Base-by-base conservation (phyloP, 2,329 filamentous ascomycete genomes). In the Botrytis galanthina region DNA sequence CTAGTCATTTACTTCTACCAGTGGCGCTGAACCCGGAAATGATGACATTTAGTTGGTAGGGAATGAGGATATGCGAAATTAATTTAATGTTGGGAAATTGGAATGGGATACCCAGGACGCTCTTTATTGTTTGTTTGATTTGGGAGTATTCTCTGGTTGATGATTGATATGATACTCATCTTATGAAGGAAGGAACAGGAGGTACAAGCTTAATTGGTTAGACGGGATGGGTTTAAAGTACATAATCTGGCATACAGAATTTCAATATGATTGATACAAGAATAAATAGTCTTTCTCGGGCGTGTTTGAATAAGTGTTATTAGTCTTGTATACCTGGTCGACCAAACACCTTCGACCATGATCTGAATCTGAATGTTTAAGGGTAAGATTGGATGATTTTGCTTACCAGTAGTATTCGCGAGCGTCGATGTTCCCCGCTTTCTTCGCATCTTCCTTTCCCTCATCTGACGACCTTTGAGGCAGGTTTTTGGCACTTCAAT, bases 1-100 rank as follows among this genome's bases (percentile, higher is more conserved):
- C 57, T 39, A 72, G 73, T 22, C 73, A 74, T 73, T 42, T 72
- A 26, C 39, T 74, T 61, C 51, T 74, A 16, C 73, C 72, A 0
- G 71, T 72, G 18, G 71, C 71, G 12, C 46, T 72, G 39, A 72
- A 72, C 4, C 71, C 71, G 8, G 71, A 72, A 63, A 72, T 72
- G 71, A 72, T 72, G 71, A 72, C 71, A 10, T 72, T 72, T 46
- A 72, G 71, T 61, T 72, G 71, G 71, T 72, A 72, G 20, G 4
- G 3, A 20, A 14, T 57, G 64, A 68, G 32, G 6, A 57, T 37
- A 39, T 68, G 18, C 39, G 35, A 37, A 37, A 22, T 37, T 57
- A 42, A 42, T 68, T 16, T 57, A 16, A 29, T 48, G 26, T 54
- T 54, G 35, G 16, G 22, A 54, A n/a, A 29, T 29, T 7, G 26